Evolutionary conservation across 345 rosid genomes (phyloP).

Genomic region (Syzygium oleosum): DNA sequence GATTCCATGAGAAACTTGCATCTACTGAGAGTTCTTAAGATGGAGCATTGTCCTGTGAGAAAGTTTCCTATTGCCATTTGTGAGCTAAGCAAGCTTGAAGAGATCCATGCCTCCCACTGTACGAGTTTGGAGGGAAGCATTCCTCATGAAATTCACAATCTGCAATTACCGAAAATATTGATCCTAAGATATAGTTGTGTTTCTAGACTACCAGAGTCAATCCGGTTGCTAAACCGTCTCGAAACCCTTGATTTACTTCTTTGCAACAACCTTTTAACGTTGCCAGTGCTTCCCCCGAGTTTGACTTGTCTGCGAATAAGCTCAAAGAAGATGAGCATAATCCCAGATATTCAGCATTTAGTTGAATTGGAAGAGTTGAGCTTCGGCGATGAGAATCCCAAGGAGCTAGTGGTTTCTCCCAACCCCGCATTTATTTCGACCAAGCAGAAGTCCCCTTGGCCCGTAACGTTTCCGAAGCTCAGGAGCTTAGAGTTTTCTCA

Average conservation of each 20-base stretch:
- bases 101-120: background rate
- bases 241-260: no score
- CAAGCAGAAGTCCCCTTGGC: accelerated
- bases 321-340: no score
- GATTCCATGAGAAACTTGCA: background rate
- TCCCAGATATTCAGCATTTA: background rate
- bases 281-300: no score
- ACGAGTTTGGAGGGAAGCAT: background rate
- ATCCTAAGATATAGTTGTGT: background rate
- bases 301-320: no score
- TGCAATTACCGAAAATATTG: background rate
- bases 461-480: no score
- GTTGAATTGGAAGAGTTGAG: background rate
- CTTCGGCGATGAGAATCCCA: background rate
- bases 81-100: background rate
- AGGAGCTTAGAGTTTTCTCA: no score
- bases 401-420: background rate
- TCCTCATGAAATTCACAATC: background rate
- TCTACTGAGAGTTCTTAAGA: background rate
- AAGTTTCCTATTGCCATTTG: background rate
- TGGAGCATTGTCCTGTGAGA: background rate
- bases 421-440: no score
- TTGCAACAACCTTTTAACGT: no score
- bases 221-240: no score
- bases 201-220: no score